Evolutionary conservation across 768 basidiomycete genomes (phyloP).

Genomic region (Hericium alpestre): DNA sequence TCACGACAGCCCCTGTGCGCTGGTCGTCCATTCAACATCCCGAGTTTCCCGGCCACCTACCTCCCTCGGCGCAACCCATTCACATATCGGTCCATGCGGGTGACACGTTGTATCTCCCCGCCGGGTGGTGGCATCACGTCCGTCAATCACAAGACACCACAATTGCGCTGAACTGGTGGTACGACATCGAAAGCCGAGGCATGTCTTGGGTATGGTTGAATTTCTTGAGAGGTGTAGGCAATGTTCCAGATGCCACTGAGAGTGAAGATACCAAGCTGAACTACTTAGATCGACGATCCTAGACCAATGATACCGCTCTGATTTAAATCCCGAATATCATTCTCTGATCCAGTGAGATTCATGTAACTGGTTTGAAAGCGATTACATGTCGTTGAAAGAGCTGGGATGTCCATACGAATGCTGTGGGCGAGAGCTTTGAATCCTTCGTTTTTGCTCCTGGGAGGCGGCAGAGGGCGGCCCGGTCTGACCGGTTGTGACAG

Average conservation of each 20-base stretch:
- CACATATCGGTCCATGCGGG: constrained; percentile 57
- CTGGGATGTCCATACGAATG: no score
- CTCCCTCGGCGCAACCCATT: constrained; percentile 51
- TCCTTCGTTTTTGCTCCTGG: no score
- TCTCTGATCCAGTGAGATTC: no score
- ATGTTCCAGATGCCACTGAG: not conserved
- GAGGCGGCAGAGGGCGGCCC: no score
- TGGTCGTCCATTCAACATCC: constrained; percentile 77
- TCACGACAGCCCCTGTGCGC: constrained; percentile 39
- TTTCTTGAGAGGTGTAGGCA: constrained; percentile 34
- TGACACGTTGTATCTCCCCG: constrained; percentile 81
- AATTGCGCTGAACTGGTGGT: constrained; percentile 85
- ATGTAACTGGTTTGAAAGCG: no score
- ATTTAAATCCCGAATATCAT: no score
- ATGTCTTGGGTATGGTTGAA: constrained; percentile 60
- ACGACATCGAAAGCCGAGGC: constrained; percentile 68
- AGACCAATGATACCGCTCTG: no score
- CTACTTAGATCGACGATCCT: no score
- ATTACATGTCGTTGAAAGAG: no score
- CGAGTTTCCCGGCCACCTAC: constrained; percentile 32
- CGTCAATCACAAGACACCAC: constrained; percentile 53
- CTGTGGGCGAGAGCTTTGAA: no score
- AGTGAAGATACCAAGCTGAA: not conserved
- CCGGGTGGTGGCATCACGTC: constrained; percentile 91
- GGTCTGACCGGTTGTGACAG: no score